phyloP scores from a whole-genome alignment of 2,329 filamentous ascomycete species.

The Phaeosphaeriaceae sp. region DNA sequence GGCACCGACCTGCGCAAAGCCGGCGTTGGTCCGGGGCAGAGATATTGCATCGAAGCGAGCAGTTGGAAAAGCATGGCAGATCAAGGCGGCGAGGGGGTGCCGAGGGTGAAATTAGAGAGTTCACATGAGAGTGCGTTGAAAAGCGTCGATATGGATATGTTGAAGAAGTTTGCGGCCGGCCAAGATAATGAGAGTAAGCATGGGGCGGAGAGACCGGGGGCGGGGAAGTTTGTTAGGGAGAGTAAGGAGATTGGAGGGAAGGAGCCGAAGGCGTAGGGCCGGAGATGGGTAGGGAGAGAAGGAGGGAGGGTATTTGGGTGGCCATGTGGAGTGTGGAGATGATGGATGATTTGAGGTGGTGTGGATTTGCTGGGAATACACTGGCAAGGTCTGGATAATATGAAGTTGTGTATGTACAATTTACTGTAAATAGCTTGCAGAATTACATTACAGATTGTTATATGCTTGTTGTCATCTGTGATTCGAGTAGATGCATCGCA shows the following conservation, averaged over 20 bases:
- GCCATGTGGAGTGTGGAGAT: too few species aligned
- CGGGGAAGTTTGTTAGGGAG: slow-evolving; percentile 20
- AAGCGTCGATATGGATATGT: slow-evolving; percentile 54
- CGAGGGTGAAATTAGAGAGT: slow-evolving; percentile 57
- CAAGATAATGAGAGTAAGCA: slow-evolving; percentile 30
- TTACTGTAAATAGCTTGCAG: too few species aligned
- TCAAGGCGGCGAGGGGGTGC: slow-evolving; percentile 28
- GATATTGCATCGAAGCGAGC: slow-evolving; percentile 65
- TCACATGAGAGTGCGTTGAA: slow-evolving; percentile 59
- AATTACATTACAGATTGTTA: too few species aligned
- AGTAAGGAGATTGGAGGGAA: slow-evolving; percentile 33
- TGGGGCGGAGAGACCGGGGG: slow-evolving; percentile 14
- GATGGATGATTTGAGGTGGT: too few species aligned
- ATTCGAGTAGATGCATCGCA: too few species aligned
- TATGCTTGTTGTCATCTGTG: too few species aligned
- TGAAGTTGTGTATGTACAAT: too few species aligned
- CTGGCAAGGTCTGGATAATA: too few species aligned
- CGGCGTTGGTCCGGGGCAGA: slow-evolving; percentile 62
- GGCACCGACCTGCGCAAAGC: slow-evolving; percentile 64
- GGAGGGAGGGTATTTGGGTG: neutral
- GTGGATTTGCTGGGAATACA: too few species aligned
- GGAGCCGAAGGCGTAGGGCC: slow-evolving; percentile 28
- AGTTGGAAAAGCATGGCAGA: slow-evolving; percentile 59
- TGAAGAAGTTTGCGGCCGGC: slow-evolving; percentile 56
- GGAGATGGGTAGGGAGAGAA: neutral